Base-by-base conservation (phyloP, 2,329 filamentous ascomycete genomes). In the Onygena corvina region DNA sequence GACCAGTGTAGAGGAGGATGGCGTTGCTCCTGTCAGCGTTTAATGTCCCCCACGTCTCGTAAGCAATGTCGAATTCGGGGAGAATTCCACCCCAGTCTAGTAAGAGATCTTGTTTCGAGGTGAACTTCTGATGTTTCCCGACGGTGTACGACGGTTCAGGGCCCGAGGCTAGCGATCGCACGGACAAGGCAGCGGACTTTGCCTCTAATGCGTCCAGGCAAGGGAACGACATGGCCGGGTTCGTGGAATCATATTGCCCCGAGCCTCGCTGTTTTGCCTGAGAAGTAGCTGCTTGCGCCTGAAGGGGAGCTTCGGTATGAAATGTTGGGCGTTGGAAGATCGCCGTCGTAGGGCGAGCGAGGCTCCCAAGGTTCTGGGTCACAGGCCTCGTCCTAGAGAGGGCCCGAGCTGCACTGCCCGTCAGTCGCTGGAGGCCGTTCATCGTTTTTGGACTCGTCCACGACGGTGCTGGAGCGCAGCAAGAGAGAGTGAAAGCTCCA, bases 51-150 rank as follows among this genome's bases (percentile, higher is more conserved):
- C 90, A 96, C 0, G 86, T 83, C 67, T 96, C 90, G 66, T 94
- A 95, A 23, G 90, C 90, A 52, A 96, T 79, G 58, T 88, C 79
- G 62, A 94, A 96, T 58, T 88, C 81, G 12, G 83, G 85, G 30
- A 98, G 70, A n/a, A 89, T 77, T 48, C 92, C 92, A 53, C 92
- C 92, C 86, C 93, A 96, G 68, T 98, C 92, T 21, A 96, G 79
- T 2, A 89, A 72, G 12, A 96, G 71, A 0, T 88, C 81, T 18
- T 86, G 74, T 5, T 75, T 60, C 58, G 83, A 92, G 62, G 81
- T 81, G 67, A 85, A 95, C 25, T 71, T 76, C 56, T 85, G 76
- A 47, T 92, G 89, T n/a, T 79, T 80, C 50, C 92, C 92, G 40
- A 84, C 83, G 0, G 90, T 95, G 67, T 98, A 98, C 1, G 87